Evolutionary conservation across 176 grass and related monocot genomes (phyloP), one percentile per base, ranked within the genome.

Genomic region (Triticum timopheevii): DNA sequence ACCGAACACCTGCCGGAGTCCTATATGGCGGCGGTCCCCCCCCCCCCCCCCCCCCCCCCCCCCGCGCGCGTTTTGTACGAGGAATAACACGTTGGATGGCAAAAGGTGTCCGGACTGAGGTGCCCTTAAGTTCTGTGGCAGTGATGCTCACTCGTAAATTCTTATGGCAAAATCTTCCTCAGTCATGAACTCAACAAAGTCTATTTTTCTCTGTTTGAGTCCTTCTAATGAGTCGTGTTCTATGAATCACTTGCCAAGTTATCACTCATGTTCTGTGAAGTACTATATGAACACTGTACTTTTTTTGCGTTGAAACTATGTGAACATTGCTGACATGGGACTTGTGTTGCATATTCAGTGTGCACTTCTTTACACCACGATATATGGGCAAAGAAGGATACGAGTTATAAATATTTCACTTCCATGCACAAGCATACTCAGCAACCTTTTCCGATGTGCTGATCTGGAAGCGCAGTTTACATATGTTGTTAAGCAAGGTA

Each of bases 351-450:
- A 80, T 86, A 42, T 93, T 87, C 83, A 97, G 94, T 97, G 94
- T 79, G 94, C 94, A 61, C 65, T 93, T 77, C 91, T 97, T 69
- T 97, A 97, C 75, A 93, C 92, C n/a, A 97, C 89, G 16, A 56
- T 97, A 10, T 89, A 90, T 85, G 94, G 94, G 44, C 87, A 97
- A 97, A 93, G 94, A 92, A 92, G 94, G 85, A 97, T 97, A 84
- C 82, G 92, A 15, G 90, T 97, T 40, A 92, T 97, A 77, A 97
- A 97, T 65, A 72, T 96, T 4, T 96, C 94, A 5, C 94, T 96
- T 54, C 85, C 89, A 35, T 96, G 94, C 75, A 91, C 94, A 24
- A 89, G 45, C 86, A 87, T 84, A 73, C 94, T 96, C n/a, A 89
- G 84, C 78, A 93, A 88, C 74, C 87, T 96, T 68, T 96, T 96